phyloP scores from a whole-genome alignment of 306 rosid species.

The Quercus mongolica region DNA sequence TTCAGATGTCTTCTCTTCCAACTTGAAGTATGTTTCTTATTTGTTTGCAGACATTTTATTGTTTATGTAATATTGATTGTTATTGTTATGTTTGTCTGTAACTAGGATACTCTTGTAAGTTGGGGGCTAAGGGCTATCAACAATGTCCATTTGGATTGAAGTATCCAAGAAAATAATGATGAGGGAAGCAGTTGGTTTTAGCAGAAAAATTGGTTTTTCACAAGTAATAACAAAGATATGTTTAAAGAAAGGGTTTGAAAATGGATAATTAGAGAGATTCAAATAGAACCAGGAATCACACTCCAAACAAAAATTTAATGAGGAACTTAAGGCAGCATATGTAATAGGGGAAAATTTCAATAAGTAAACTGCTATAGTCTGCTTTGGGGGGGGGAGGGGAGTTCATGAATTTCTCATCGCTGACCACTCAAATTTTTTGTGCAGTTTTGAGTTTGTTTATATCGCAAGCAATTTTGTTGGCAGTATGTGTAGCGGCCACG shows the following conservation, averaged over 20 bases:
- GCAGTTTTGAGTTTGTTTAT: slow-evolving; percentile 12
- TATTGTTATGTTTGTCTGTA: slow-evolving; percentile 1
- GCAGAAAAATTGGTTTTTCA: neutral
- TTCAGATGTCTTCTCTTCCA: slow-evolving; percentile 80
- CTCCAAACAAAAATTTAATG: neutral
- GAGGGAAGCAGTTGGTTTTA: neutral
- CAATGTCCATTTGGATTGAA: neutral
- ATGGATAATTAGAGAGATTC: neutral
- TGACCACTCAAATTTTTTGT: slow-evolving; percentile 1
- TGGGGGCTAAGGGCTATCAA: neutral
- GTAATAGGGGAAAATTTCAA: neutral
- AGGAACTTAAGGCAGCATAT: neutral
- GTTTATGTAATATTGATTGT: slow-evolving; percentile 5
- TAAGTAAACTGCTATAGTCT: neutral
- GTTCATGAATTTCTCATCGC: neutral
- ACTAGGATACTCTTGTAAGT: neutral
- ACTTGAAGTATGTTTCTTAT: slow-evolving; percentile 62
- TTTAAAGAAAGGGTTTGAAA: neutral
- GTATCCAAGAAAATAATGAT: neutral
- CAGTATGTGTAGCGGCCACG: neutral
- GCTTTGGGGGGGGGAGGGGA: neutral
- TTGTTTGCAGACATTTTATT: slow-evolving; percentile 1
- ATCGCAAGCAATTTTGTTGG: slow-evolving; percentile 6
- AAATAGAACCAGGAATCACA: neutral
- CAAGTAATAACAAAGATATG: neutral